These are phyloP conservation scores for Eucalyptus polybractea DNA, from an alignment of 345 rosid genomes.

Conservation along the genomic window DNA sequence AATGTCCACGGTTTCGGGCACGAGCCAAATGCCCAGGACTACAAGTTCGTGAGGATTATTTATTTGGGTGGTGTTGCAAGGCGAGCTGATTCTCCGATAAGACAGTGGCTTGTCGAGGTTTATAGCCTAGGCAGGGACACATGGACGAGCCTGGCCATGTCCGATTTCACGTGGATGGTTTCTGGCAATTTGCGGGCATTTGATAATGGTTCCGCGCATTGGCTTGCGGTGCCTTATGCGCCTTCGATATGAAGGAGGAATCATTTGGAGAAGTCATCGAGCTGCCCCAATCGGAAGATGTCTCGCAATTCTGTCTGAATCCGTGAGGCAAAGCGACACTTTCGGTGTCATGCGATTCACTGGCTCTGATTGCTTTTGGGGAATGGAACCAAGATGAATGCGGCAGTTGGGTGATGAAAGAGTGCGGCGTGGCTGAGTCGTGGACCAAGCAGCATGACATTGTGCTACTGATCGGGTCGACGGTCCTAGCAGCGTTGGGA, in stretches of 20 bases:
- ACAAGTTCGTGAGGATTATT: neutral
- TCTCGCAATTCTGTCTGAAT: neutral
- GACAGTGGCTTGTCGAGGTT: neutral
- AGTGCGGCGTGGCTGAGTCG: neutral
- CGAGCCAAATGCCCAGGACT: neutral
- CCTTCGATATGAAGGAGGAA: neutral
- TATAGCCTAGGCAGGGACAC: neutral
- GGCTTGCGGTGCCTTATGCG: neutral
- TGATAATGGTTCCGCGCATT: neutral
- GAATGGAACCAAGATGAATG: neutral
- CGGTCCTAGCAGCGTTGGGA: neutral
- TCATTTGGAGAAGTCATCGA: neutral
- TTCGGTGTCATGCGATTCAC: neutral
- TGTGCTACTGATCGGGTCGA: neutral
- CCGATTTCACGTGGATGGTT: neutral
- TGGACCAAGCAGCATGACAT: neutral
- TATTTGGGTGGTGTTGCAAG: neutral
- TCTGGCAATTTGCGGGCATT: neutral
- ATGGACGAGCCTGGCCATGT: neutral
- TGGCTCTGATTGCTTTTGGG: neutral
- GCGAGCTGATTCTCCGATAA: neutral
- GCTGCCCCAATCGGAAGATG: neutral
- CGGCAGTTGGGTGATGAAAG: neutral
- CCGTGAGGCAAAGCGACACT: neutral
- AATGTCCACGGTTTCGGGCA: neutral